Evolutionary conservation across 2,329 filamentous ascomycete genomes (phyloP), one percentile per base, ranked within the genome.

Genomic region (Elsinoe necatrix): DNA sequence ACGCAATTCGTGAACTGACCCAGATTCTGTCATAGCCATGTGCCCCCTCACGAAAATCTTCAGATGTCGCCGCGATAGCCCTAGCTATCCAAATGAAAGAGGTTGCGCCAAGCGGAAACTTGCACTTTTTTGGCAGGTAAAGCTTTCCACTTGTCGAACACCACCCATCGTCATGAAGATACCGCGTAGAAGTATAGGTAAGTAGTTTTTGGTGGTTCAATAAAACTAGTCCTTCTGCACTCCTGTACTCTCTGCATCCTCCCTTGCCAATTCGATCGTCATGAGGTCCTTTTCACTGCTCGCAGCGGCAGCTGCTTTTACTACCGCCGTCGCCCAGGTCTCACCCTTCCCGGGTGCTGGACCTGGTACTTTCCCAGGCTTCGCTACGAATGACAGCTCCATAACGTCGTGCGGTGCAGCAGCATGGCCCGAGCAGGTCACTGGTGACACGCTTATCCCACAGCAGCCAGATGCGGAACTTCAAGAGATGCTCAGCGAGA

Each of bases 381-480:
- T 37, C 20, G 48, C 48, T 21, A 52, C 48, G n/a, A 52, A 52
- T 18, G 48, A 52, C 48, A 52, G 29, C 31, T 52, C 48, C 14
- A 37, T 52, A 4, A 52, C 48, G 8, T 52, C 48, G 2, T 52
- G 48, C 16, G 48, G 39, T 20, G 37, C 48, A 14, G 52, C 52
- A 20, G 35, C 52, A 27, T 76, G 74, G 74, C 74, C 74, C 18
- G 69, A 70, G 0, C 69, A 68, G 3, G 66, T 67, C 1, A 63
- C 73, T 11, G 71, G 71, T 1, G 57, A 62, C 21, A 66, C 69
- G 27, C 63, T 75, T 8, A 58, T 68, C 2, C 72, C 74, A 2
- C 73, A 76, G 62, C 63, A 64, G 27, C 72, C 74, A 7, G 67
- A 72, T 52, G 64, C 67, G 9, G 71, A 75, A 54, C 62, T 76